Evolutionary conservation across 2,329 filamentous ascomycete species (phyloP).

Genomic region (Pestalotiopsis sp.): DNA sequence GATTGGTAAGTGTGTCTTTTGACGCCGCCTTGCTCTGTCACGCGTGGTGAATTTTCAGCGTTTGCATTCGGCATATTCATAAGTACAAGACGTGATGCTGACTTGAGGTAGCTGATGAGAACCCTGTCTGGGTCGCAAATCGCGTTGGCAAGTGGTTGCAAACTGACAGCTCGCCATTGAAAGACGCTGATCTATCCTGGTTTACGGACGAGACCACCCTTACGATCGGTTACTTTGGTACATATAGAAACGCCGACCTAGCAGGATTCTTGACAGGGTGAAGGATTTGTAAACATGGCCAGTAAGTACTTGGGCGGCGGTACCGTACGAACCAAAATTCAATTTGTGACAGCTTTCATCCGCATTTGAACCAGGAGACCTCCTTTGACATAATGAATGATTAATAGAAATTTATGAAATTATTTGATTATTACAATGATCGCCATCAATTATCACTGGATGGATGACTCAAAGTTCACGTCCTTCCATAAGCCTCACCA

Average conservation of each 20-base stretch:
- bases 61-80: neutral
- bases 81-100: neutral
- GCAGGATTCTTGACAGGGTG: constrained; percentile 9
- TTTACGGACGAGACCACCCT: constrained; percentile 24
- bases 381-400: too few relatives aligned
- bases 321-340: too few relatives aligned
- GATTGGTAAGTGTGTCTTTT: constrained; percentile 30
- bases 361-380: too few relatives aligned
- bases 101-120: constrained; percentile 25
- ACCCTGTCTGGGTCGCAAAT: constrained; percentile 26
- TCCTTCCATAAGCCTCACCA: too few relatives aligned
- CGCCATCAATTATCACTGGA: too few relatives aligned
- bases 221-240: constrained; percentile 25
- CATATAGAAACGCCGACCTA: constrained; percentile 21
- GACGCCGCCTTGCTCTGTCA: too few relatives aligned
- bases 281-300: neutral
- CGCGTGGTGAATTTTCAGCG: too few relatives aligned
- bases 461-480: too few relatives aligned
- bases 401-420: too few relatives aligned
- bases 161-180: constrained; percentile 21
- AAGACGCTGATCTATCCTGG: constrained; percentile 20
- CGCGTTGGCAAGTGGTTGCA: constrained; percentile 23
- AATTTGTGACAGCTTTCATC: too few relatives aligned
- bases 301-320: too few relatives aligned
- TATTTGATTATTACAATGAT: too few relatives aligned